Conservation (phyloP, 768 basidiomycete species). For the Lactarius hatsudake region DNA sequence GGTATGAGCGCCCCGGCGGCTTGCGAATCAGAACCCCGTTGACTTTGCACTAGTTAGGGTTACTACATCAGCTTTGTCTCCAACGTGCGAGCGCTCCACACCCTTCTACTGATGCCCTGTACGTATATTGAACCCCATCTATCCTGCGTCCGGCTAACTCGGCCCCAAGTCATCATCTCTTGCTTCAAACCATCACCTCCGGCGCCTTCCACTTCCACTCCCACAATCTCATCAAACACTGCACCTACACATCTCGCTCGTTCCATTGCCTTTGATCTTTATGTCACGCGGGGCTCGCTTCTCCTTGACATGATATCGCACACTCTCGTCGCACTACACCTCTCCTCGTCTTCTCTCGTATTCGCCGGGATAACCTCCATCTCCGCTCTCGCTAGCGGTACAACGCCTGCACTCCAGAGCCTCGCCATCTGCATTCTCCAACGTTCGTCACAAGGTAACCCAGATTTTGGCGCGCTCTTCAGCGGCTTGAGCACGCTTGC, state of each 20-base stretch:
- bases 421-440: constrained; percentile 67
- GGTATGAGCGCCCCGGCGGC: constrained; percentile 33
- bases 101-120: constrained; percentile 70
- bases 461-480: constrained; percentile 55
- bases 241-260: constrained; percentile 50
- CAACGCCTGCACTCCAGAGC: constrained; percentile 68
- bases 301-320: constrained; percentile 67
- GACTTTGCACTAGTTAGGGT: constrained; percentile 46
- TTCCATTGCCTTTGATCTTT: constrained; percentile 67
- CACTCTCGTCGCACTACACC: constrained; percentile 53
- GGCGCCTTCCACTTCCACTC: constrained; percentile 10
- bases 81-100: constrained; percentile 58
- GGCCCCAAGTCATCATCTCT: constrained; percentile 53
- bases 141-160: constrained; percentile 31
- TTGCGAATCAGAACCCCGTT: constrained; percentile 1
- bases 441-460: constrained; percentile 35
- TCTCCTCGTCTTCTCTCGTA: constrained; percentile 40
- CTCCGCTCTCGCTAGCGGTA: constrained; percentile 63
- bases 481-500: constrained; percentile 69
- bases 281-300: constrained; percentile 61
- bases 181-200: constrained; percentile 51
- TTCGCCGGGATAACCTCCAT: constrained; percentile 63
- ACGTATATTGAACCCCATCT: constrained; percentile 31
- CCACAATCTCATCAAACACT: constrained; percentile 35
- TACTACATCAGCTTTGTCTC: constrained; percentile 75